Conservation (phyloP, 1,139 yeast species). For the Chernovozyma sophiae-reginae region DNA sequence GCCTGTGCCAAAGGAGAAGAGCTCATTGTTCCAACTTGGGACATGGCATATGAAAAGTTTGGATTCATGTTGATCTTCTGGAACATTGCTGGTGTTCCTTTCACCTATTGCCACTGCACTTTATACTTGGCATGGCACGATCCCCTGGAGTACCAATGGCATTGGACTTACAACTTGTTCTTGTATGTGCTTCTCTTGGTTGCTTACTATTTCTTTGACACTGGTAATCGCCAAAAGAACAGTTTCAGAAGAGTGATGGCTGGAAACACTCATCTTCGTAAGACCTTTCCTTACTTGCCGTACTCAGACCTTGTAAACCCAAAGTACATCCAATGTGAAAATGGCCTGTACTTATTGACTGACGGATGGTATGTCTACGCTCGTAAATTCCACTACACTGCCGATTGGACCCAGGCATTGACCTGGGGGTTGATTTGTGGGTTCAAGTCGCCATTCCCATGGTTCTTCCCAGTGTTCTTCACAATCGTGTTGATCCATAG, state of each 20-base stretch:
- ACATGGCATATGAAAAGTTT: slow-evolving; percentile 97
- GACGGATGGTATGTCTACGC: slow-evolving; percentile 96
- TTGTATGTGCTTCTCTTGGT: slow-evolving; percentile 54
- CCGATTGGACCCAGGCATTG: slow-evolving; percentile 82
- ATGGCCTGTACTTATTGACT: slow-evolving; percentile 78
- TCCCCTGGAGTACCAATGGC: slow-evolving; percentile 77
- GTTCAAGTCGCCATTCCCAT: slow-evolving; percentile 80
- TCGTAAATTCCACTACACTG: slow-evolving; percentile 92
- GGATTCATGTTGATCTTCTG: slow-evolving; percentile 98
- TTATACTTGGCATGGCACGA: slow-evolving; percentile 76
- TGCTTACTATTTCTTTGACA: slow-evolving; percentile 91
- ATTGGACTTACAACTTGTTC: slow-evolving; percentile 51
- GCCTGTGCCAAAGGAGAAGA: slow-evolving; percentile 98
- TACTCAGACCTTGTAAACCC: slow-evolving; percentile 79
- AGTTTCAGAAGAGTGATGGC: slow-evolving; percentile 83
- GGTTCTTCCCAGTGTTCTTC: slow-evolving; percentile 94
- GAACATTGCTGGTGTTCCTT: slow-evolving; percentile 99
- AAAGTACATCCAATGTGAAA: slow-evolving; percentile 73
- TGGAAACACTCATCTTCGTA: slow-evolving; percentile 72
- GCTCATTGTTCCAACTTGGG: slow-evolving; percentile 96
- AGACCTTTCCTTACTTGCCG: slow-evolving; percentile 91
- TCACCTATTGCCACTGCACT: slow-evolving; percentile 93
- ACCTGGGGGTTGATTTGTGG: slow-evolving; percentile 96
- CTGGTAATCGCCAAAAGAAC: slow-evolving; percentile 93
- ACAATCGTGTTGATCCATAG: slow-evolving; percentile 83